Evolutionary conservation across 352 stramenopile genomes (phyloP).

Genomic region (Phytophthora ohioensis): DNA sequence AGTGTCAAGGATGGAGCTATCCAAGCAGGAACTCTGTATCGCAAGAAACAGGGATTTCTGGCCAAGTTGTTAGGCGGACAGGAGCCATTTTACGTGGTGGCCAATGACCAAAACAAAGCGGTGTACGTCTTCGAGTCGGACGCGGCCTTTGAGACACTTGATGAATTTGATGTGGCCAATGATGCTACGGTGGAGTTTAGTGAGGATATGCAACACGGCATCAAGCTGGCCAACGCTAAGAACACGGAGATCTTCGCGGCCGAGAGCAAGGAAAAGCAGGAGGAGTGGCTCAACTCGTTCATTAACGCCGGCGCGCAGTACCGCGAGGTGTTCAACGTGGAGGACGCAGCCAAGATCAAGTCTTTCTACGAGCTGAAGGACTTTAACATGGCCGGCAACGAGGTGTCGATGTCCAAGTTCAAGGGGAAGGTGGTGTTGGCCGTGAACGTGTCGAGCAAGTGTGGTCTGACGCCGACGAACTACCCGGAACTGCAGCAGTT

Average conservation of each 20-base stretch:
- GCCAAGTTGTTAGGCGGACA: constrained; percentile 31
- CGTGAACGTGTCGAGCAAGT: constrained; percentile 87
- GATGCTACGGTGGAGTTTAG: constrained; percentile 34
- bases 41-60: constrained; percentile 38
- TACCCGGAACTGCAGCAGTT: constrained; percentile 88
- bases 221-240: constrained; percentile 47
- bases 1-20: constrained; percentile 44
- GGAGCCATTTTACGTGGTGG: constrained; percentile 38
- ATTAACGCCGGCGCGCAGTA: constrained; percentile 51
- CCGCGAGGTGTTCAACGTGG: constrained; percentile 49
- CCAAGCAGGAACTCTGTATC: constrained; percentile 39
- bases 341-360: constrained; percentile 39
- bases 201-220: constrained; percentile 9
- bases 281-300: constrained; percentile 63
- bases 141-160: constrained; percentile 22
- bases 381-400: constrained; percentile 70
- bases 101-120: constrained; percentile 33
- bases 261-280: constrained; percentile 53
- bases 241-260: constrained; percentile 44
- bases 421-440: constrained; percentile 74
- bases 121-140: constrained; percentile 49
- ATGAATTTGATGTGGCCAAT: constrained; percentile 26
- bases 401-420: constrained; percentile 75
- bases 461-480: constrained; percentile 84
- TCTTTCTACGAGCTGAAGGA: constrained; percentile 88